These are phyloP conservation scores for Cryphonectria radicalis DNA, from an alignment of 2,329 filamentous ascomycete genomes.

Conservation along the genomic window DNA sequence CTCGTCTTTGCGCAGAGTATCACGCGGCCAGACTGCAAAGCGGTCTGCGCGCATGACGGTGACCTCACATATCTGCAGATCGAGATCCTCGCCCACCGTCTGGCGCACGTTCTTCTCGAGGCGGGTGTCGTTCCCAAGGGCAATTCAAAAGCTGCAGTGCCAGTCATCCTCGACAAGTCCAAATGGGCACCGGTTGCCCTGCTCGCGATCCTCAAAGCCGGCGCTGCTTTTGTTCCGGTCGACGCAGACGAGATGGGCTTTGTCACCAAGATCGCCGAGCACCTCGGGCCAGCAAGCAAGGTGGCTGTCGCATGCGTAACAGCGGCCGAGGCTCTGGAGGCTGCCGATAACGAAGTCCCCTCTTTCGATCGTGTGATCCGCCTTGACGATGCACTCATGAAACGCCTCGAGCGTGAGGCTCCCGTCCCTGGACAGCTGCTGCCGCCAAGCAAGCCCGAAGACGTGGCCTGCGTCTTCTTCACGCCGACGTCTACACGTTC, in stretches of 20 bases:
- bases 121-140: conserved; percentile 48
- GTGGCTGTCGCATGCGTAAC: conserved; percentile 26
- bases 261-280: conserved; percentile 23
- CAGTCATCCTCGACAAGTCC: conserved; percentile 72
- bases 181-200: conserved; percentile 71
- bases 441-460: conserved; percentile 42
- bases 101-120: conserved; percentile 52
- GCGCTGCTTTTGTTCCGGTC: conserved; percentile 55
- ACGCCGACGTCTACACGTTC: conserved; percentile 60
- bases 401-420: conserved; percentile 25
- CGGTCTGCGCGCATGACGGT: conserved; percentile 51
- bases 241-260: conserved; percentile 50
- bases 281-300: conserved; percentile 29
- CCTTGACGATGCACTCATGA: conserved; percentile 28
- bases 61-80: conserved; percentile 48
- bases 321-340: conserved; percentile 25
- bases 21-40: conserved; percentile 44
- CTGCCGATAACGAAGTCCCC: conserved; percentile 7
- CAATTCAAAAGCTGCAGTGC: conserved; percentile 58
- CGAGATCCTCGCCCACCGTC: conserved; percentile 42
- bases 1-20: conserved; percentile 48
- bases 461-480: conserved; percentile 65
- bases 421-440: conserved; percentile 31
- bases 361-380: conserved; percentile 26
- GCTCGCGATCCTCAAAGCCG: conserved; percentile 65